Conservation (phyloP, 1,139 yeast species). For the Lodderomyces beijingensis region DNA sequence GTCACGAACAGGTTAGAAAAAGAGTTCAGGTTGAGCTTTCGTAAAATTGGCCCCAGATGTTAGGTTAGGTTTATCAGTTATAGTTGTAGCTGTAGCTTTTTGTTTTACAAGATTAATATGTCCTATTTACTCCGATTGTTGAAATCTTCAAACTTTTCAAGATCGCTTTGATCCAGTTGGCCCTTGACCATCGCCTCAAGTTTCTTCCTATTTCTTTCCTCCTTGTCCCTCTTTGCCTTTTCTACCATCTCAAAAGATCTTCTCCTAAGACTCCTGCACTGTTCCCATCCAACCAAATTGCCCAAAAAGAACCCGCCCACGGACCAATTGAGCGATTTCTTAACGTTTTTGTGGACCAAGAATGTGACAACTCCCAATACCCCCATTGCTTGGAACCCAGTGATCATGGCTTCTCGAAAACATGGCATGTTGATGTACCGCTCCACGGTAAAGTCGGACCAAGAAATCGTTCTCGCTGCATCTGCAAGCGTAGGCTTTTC, state of each 20-base stretch:
- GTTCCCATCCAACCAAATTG: constrained; percentile 87
- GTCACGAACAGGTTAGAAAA: too few species aligned
- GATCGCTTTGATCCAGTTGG: constrained; percentile 16
- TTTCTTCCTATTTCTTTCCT: constrained; percentile 30
- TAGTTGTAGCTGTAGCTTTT: too few species aligned
- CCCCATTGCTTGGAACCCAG: constrained; percentile 83
- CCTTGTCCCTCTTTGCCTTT: constrained; percentile 52
- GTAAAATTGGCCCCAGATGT: too few species aligned
- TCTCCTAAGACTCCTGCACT: constrained; percentile 71
- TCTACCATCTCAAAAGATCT: constrained; percentile 59
- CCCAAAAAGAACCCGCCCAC: constrained; percentile 79
- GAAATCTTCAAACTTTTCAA: constrained; percentile 25
- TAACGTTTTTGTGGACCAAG: constrained; percentile 59
- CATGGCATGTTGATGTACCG: constrained; percentile 73
- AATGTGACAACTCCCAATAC: constrained; percentile 73
- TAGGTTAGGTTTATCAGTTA: too few species aligned
- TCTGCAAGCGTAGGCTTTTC: constrained; percentile 24
- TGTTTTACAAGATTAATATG: too few species aligned
- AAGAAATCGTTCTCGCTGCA: constrained; percentile 26
- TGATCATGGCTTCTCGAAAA: constrained; percentile 80
- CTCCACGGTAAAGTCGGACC: constrained; percentile 53
- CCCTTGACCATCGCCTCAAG: constrained; percentile 17
- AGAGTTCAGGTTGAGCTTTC: too few species aligned
- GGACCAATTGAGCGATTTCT: constrained; percentile 74
- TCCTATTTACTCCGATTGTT: constrained; percentile 16